Evolutionary conservation across 1,284 basidiomycete species (phyloP).

Genomic region (Ceratorhiza oryzae-sativae): DNA sequence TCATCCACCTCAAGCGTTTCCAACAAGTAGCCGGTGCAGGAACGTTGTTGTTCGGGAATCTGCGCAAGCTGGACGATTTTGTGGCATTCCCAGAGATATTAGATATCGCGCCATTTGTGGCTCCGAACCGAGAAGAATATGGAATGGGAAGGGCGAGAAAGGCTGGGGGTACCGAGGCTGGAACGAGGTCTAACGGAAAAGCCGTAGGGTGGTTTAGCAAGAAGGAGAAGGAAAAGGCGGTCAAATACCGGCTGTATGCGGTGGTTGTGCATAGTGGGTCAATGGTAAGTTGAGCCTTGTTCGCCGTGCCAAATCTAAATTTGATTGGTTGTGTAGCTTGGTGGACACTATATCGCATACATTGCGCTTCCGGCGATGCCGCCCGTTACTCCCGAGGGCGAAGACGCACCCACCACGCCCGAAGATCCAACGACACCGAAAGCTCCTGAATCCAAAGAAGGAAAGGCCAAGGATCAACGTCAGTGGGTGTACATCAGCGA

Average conservation of each 20-base stretch:
- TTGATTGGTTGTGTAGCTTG: constrained; percentile 57
- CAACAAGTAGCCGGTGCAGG: constrained; percentile 68
- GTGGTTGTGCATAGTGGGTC: constrained; percentile 91
- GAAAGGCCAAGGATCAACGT: constrained; percentile 51
- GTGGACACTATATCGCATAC: constrained; percentile 86
- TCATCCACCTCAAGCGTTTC: constrained; percentile 93
- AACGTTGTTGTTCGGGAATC: constrained; percentile 57
- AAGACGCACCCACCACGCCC: constrained; percentile 9
- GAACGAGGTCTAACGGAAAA: neutral
- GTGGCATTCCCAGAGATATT: constrained; percentile 87
- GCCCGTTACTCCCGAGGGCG: constrained; percentile 42
- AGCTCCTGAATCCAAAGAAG: constrained; percentile 6
- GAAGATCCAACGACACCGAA: neutral
- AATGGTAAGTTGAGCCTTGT: constrained; percentile 64
- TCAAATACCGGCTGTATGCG: constrained; percentile 77
- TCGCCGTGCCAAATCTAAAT: neutral
- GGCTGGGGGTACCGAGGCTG: constrained; percentile 6
- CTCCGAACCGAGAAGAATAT: constrained; percentile 79
- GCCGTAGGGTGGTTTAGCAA: constrained; percentile 43
- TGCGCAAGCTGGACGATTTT: constrained; percentile 88
- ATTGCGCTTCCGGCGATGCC: constrained; percentile 61
- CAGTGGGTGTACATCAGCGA: constrained; percentile 93
- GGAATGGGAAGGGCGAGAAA: constrained; percentile 52
- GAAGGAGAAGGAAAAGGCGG: constrained; percentile 57
- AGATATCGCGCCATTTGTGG: constrained; percentile 85